phyloP scores from a whole-genome alignment of 2,329 filamentous ascomycete species.

The Cladosporium oxysporum region DNA sequence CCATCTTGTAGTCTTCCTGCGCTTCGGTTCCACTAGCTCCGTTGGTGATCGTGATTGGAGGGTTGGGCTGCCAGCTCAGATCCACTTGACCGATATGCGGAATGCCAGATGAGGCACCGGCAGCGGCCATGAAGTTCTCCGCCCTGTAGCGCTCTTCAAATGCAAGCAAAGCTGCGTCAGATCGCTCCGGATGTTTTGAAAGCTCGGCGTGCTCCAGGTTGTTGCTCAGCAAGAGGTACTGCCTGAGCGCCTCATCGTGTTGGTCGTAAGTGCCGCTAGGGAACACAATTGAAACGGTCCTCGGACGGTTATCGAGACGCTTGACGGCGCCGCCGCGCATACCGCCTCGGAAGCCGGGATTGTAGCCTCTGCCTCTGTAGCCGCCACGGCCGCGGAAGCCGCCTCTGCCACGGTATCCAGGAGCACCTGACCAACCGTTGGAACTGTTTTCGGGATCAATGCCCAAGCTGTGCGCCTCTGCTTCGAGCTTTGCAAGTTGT shows the following conservation, averaged over 20 bases:
- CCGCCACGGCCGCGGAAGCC: slow-evolving; percentile 36
- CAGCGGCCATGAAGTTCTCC: slow-evolving; percentile 52
- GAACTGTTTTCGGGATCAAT: slow-evolving; percentile 59
- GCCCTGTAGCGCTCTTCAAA: slow-evolving; percentile 59
- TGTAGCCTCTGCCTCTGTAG: slow-evolving; percentile 42
- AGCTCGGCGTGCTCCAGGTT: slow-evolving; percentile 42
- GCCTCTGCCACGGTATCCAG: slow-evolving; percentile 27
- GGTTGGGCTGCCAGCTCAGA: slow-evolving; percentile 57
- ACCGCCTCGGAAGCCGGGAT: slow-evolving; percentile 48
- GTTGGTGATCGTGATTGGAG: slow-evolving; percentile 6
- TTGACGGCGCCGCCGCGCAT: slow-evolving; percentile 56
- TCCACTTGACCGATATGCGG: slow-evolving; percentile 66
- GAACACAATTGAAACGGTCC: slow-evolving; percentile 61
- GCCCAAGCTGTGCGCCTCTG: slow-evolving; percentile 69
- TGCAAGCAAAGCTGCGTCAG: slow-evolving; percentile 42
- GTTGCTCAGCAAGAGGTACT: slow-evolving; percentile 61
- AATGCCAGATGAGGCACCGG: slow-evolving; percentile 44
- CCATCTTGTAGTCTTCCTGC: slow-evolving; percentile 19
- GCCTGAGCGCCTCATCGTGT: slow-evolving; percentile 69
- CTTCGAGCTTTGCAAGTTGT: slow-evolving; percentile 71
- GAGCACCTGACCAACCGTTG: slow-evolving; percentile 24
- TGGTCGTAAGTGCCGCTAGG: slow-evolving; percentile 60
- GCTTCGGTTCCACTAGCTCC: background rate
- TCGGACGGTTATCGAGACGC: slow-evolving; percentile 75
- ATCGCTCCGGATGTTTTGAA: slow-evolving; percentile 40